Base-by-base conservation (phyloP, 2,329 filamentous ascomycete genomes). In the Aspergillus fructus region DNA sequence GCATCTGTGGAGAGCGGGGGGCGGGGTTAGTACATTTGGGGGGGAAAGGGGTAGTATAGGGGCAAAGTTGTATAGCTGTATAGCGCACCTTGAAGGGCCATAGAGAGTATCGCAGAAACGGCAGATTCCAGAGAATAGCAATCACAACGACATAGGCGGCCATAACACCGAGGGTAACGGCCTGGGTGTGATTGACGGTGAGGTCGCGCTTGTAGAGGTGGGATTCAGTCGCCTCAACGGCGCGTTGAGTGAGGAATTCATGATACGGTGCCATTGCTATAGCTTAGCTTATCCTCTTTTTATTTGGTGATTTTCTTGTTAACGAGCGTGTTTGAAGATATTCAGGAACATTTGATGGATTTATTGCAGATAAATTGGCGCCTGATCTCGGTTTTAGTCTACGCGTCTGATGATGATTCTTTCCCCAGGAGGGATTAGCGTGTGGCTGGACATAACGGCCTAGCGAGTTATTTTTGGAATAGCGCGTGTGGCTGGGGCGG, bases 101-200 rank as follows among this genome's bases (percentile, higher is more conserved):
- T 37, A 93, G 76, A 1, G 88, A 80, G 81, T 85, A 88, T 55
- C 84, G 81, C n/a, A 93, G 75, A 71, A 90, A 91, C 1, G 89
- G 89, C 1, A 92, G 72, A 74, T 92, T 92, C 89, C 89, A 93
- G 3, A 93, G 78, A 42, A 93, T 79, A 4, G 88, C 89, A 62
- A 93, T 93, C 47, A 82, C 81, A 17, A 91, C 88, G 2, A 89
- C 81, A 73, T 92, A 92, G 37, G 80, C 86, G 8, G 75, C 87
- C 64, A 92, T 90, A 41, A 91, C 78, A 8, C 88, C 88, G 24
- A 91, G 76, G 0, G 89, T 91, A 9, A 91, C 81, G 53, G 81
- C 80, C 66, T 92, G 89, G 2, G 89, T 89, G 67, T 85, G 82
- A 62, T 85, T 88, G 42, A 87, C 85, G 24, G 78, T 78, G 11